Conservation (phyloP, 257 asterid genomes). For the Lycium ferocissimum region DNA sequence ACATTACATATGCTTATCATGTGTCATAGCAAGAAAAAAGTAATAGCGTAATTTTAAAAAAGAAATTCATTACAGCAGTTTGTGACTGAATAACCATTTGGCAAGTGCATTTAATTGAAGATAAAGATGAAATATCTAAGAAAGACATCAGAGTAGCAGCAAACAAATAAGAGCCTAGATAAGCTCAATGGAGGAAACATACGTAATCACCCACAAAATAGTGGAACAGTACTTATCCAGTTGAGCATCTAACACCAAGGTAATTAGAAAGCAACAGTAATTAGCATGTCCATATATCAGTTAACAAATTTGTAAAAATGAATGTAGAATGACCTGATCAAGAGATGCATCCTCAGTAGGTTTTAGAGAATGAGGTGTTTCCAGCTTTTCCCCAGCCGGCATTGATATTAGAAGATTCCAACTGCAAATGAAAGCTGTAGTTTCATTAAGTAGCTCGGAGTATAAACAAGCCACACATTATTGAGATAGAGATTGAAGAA, state of each 20-base stretch:
- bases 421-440: constrained; percentile 57
- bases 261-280: constrained; percentile 16
- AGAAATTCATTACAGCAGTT: constrained; percentile 1
- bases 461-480: constrained; percentile 14
- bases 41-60: not conserved
- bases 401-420: constrained; percentile 85
- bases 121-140: not conserved
- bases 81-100: not conserved
- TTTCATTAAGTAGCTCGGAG: constrained; percentile 35
- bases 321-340: constrained; percentile 63
- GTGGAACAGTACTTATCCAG: constrained; percentile 7
- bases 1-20: constrained; percentile 3
- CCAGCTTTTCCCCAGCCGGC: constrained; percentile 86
- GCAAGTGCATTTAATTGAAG: not conserved
- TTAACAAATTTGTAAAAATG: not conserved
- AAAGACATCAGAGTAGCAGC: not conserved
- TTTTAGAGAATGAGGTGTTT: constrained; percentile 78
- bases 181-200: constrained; percentile 13
- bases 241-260: not conserved
- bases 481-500: not conserved
- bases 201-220: not conserved
- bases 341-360: constrained; percentile 69
- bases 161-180: constrained; percentile 4
- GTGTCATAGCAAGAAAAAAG: not conserved
- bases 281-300: constrained; percentile 5